Evolutionary conservation across 108 stramenopile genomes (phyloP), one percentile per base, ranked within the genome.

Genomic region (Parietichytrium sp.): DNA sequence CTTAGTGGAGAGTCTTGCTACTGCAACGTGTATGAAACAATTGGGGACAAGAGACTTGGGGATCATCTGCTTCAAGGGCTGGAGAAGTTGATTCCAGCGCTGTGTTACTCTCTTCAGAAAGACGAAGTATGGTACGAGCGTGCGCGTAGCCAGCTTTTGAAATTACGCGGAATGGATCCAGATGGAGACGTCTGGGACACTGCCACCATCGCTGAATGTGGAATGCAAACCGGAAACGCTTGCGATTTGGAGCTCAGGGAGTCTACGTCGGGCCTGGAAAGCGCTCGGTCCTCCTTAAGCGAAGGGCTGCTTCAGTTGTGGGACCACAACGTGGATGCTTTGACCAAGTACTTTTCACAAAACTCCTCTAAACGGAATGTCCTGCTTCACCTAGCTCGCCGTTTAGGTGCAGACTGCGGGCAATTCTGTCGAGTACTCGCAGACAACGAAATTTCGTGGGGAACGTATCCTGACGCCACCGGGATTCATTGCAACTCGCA

Each of bases 171-270:
- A 8, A 72, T 72, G 61, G 38, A 72, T 6, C 38, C 27, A 7
- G 52, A 72, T 25, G n/a, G n/a, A n/a, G 61, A 72, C 23, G 61
- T 72, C 15, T 72, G 61, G 61, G 61, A 72, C 33, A 72, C 61
- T 0, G 61, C 61, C 29, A 72, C 61, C 7, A 72, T 72, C n/a
- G 20, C 61, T 12, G 61, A 72, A 42, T 72, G 61, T 25, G 61
- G 61, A 10, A 36, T 72, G 33, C 10, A 45, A 6, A 6, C 33
- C 8, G 20, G 36, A 10, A 13, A 27, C 13, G 15, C 42, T 10
- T 42, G 10, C 20, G 61, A 12, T 0, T n/a, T 25, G 16, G 20
- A 45, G 29, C 13, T 15, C 20, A n/a, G n/a, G n/a, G n/a, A n/a
- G n/a, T n/a, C n/a, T n/a, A n/a, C n/a, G n/a, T n/a, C n/a, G n/a